phyloP scores from a whole-genome alignment of 2,329 filamentous ascomycete genomes.

The Botrytis medusae region DNA sequence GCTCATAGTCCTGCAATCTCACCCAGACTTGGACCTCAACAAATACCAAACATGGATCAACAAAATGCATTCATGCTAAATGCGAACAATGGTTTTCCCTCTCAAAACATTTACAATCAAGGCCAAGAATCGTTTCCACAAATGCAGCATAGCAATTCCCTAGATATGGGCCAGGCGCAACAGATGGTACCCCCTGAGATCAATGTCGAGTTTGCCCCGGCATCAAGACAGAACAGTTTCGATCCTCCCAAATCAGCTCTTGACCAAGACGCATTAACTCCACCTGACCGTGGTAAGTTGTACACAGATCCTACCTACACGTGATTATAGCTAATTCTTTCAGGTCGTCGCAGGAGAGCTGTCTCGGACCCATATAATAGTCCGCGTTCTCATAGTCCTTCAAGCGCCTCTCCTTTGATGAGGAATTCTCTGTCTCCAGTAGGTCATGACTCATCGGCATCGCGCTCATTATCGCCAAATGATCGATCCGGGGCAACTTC shows the following conservation, averaged over 20 bases:
- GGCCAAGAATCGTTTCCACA: constrained; percentile 49
- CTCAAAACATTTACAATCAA: constrained; percentile 52
- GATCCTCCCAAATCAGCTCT: constrained; percentile 62
- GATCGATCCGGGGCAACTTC: constrained; percentile 53
- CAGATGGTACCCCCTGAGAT: constrained; percentile 91
- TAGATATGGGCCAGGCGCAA: constrained; percentile 66
- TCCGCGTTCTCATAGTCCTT: constrained; percentile 50
- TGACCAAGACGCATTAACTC: constrained; percentile 77
- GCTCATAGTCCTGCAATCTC: constrained; percentile 71
- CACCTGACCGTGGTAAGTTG: constrained; percentile 66
- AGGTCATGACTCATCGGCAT: constrained; percentile 40
- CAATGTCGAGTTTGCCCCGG: constrained; percentile 88
- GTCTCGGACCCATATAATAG: constrained; percentile 44
- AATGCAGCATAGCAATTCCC: constrained; percentile 46
- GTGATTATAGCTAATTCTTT: constrained; percentile 28
- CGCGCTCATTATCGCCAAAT: constrained; percentile 59
- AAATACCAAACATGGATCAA: constrained; percentile 53
- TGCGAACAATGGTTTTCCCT: constrained; percentile 49
- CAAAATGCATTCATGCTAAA: constrained; percentile 46
- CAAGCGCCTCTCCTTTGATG: constrained; percentile 54
- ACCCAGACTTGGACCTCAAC: constrained; percentile 58
- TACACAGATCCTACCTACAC: neutral
- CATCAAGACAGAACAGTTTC: constrained; percentile 64
- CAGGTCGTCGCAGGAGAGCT: constrained; percentile 40
- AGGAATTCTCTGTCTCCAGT: constrained; percentile 50